Conservation (phyloP, 169 alveolate species). For the Condylostoma magnum region DNA sequence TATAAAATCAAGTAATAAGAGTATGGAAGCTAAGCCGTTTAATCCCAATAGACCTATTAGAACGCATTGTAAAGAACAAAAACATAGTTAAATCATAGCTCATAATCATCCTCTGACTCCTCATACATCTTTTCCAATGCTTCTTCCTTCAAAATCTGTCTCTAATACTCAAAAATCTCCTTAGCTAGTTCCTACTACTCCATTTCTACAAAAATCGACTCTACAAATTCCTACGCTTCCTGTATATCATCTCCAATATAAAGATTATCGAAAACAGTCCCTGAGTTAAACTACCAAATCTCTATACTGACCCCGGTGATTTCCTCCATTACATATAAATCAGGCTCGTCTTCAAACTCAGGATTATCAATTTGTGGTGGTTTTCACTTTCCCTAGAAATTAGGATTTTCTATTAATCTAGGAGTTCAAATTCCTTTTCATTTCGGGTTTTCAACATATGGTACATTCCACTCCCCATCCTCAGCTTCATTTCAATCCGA, state of each 20-base stretch:
- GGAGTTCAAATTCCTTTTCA: constrained; percentile 34
- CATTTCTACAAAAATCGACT: no score
- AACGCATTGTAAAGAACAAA: no score
- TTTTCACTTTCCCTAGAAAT: constrained; percentile 24
- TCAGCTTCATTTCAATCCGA: constrained; percentile 34
- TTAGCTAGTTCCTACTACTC: no score
- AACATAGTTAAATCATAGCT: no score
- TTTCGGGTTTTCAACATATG: constrained; percentile 26
- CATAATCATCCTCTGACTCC: no score
- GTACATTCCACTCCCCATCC: constrained; percentile 38
- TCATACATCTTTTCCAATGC: no score
- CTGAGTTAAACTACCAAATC: constrained; percentile 19
- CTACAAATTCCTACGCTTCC: constrained; percentile 33
- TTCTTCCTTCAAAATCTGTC: no score
- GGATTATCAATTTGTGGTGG: constrained; percentile 32
- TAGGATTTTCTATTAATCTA: constrained; percentile 25
- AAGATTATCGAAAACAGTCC: constrained; percentile 36
- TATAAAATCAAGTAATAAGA: no score
- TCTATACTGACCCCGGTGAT: constrained; percentile 33
- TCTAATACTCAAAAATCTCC: no score
- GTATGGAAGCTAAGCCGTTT: no score
- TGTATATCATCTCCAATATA: constrained; percentile 11
- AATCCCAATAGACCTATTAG: no score
- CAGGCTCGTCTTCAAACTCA: constrained; percentile 11
- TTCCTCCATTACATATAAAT: constrained; percentile 3